A percentile compares a stretch with the other conserved stretches of the same genome.
Conservation (phyloP, 2,329 filamentous ascomycete genomes). For the Pezicula rhizophila region DNA sequence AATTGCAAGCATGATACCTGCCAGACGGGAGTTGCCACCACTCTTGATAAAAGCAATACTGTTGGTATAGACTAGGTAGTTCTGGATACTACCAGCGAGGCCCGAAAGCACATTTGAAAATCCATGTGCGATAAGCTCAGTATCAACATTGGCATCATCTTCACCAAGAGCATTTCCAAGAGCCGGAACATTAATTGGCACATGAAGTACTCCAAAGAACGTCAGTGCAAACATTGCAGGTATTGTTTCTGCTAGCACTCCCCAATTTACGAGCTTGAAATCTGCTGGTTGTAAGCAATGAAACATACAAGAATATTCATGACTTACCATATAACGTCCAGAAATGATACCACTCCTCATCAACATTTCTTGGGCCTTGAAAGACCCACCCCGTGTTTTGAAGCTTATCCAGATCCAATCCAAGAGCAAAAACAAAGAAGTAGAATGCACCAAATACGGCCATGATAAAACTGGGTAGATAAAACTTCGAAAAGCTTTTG, state of each 20-base stretch:
- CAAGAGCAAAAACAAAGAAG: conserved; percentile 64
- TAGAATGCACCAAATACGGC: conserved; percentile 72
- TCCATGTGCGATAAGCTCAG: conserved; percentile 87
- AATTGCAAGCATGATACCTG: conserved; percentile 75
- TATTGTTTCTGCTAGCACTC: conserved; percentile 73
- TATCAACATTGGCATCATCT: conserved; percentile 85
- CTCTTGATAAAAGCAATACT: conserved; percentile 95
- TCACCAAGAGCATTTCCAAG: conserved; percentile 85
- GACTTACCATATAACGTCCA: conserved; percentile 85
- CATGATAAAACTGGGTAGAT: conserved; percentile 83
- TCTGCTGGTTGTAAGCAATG: conserved; percentile 41
- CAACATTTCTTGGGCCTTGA: conserved; percentile 66
- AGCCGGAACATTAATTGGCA: conserved; percentile 96
- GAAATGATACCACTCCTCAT: conserved; percentile 94
- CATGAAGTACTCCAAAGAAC: conserved; percentile 94
- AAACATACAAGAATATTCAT: conserved; percentile 17
- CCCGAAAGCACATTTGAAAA: conserved; percentile 90
- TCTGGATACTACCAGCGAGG: conserved; percentile 80
- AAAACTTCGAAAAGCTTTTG: conserved; percentile 73
- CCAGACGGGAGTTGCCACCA: conserved; percentile 79
- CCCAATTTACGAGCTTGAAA: conserved; percentile 75
- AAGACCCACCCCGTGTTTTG: conserved; percentile 85
- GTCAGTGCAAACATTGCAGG: conserved; percentile 96
- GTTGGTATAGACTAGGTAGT: conserved; percentile 97
- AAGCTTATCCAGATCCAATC: conserved; percentile 62